These are phyloP conservation scores for Mortierella polycephala DNA, from an alignment of 371 early-diverging fungal genomes.

Conservation along the genomic window DNA sequence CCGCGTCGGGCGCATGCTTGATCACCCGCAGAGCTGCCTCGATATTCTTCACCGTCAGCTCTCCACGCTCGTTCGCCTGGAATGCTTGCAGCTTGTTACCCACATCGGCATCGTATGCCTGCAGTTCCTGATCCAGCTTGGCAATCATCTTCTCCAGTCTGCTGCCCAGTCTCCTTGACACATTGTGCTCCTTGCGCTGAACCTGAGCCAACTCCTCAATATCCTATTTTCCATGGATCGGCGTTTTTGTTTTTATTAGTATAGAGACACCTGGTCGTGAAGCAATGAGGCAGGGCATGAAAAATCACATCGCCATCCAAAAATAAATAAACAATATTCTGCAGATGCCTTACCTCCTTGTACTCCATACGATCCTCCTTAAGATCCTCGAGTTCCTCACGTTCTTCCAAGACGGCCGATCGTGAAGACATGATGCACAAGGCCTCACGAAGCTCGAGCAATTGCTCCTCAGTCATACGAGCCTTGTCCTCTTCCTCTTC, in stretches of 20 bases:
- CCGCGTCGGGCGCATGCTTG: conserved; percentile 70
- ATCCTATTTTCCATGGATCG: conserved; percentile 13
- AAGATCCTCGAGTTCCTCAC: conserved; percentile 73
- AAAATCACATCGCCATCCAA: too few relatives aligned
- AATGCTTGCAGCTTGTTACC: conserved; percentile 56
- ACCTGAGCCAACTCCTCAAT: conserved; percentile 70
- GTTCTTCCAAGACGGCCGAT: conserved; percentile 72
- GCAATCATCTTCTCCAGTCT: conserved; percentile 74
- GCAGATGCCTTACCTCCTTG: conserved; percentile 61
- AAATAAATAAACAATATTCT: not conserved
- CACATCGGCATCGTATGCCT: conserved; percentile 62
- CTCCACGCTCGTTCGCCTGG: conserved; percentile 64
- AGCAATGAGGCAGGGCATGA: not conserved
- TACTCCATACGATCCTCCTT: conserved; percentile 74
- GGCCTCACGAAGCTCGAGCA: conserved; percentile 72
- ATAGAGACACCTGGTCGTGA: not conserved
- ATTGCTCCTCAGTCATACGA: conserved; percentile 68
- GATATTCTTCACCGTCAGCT: conserved; percentile 69
- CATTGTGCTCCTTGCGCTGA: conserved; percentile 66
- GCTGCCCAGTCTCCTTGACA: conserved; percentile 65
- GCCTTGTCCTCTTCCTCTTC: conserved; percentile 59
- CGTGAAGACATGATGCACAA: conserved; percentile 70
- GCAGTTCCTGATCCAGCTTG: conserved; percentile 77
- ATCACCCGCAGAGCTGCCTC: conserved; percentile 72
- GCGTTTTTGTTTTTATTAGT: too few relatives aligned